Evolutionary conservation across 345 rosid genomes (phyloP).

Genomic region (Eucalyptus marginata): DNA sequence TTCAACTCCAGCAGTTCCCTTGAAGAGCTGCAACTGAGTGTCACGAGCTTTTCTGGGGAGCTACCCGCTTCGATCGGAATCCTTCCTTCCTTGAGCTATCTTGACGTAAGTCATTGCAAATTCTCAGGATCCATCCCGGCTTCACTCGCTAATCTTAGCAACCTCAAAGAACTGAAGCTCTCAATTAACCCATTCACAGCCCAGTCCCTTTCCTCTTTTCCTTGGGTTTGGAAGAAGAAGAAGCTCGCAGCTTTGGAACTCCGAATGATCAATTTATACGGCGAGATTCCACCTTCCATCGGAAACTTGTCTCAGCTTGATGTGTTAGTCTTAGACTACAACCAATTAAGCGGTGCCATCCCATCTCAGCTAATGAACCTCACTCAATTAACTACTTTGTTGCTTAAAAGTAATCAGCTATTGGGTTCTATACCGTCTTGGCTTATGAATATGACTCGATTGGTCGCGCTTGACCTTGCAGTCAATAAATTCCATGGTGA

Average conservation of each 20-base stretch:
- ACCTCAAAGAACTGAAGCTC: background rate
- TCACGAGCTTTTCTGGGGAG: background rate
- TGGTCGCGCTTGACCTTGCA: accelerated
- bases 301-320: background rate
- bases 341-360: background rate
- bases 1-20: background rate
- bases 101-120: background rate
- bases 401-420: background rate
- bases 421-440: background rate
- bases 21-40: accelerated
- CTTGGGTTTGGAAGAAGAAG: background rate
- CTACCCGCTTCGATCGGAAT: background rate
- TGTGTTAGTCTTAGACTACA: background rate
- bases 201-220: background rate
- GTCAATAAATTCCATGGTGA: no score
- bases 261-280: background rate
- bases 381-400: background rate
- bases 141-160: constrained; percentile 4
- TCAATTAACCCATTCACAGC: background rate
- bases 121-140: constrained; percentile 7
- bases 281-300: background rate
- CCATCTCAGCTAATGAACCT: background rate
- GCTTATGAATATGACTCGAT: background rate
- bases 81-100: background rate
- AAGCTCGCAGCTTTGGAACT: background rate